Percentiles rank a stretch among this genome's conserved stretches.
These are phyloP conservation scores for Brassica nigra DNA, from an alignment of 345 rosid species.

Conservation along the genomic window DNA sequence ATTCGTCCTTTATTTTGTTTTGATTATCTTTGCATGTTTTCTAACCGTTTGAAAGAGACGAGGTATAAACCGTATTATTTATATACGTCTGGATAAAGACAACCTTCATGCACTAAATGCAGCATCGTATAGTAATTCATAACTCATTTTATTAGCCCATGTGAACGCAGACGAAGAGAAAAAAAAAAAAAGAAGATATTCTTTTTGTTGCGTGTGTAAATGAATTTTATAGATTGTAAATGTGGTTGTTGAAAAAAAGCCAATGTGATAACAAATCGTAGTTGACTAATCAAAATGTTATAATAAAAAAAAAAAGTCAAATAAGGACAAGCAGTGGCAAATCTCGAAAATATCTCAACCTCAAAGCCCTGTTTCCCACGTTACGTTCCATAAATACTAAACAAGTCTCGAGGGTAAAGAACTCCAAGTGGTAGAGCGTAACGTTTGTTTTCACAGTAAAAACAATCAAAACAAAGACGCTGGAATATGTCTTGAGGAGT, in stretches of 20 bases:
- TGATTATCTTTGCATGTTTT: neutral
- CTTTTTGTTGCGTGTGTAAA: neutral
- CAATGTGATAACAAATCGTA: constrained; percentile 9
- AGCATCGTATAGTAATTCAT: neutral
- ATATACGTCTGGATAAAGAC: neutral
- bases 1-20: neutral
- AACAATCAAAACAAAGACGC: neutral
- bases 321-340: constrained; percentile 39
- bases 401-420: constrained; percentile 1
- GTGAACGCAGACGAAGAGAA: constrained; percentile 21
- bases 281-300: constrained; percentile 19
- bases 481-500: constrained; percentile 6
- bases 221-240: neutral
- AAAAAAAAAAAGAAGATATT: neutral
- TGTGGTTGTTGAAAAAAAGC: constrained; percentile 18
- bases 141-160: neutral
- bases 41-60: neutral
- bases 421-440: constrained; percentile 4
- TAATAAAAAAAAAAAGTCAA: constrained; percentile 26
- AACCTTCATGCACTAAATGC: neutral
- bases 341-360: constrained; percentile 28
- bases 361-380: constrained; percentile 22
- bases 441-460: constrained; percentile 4
- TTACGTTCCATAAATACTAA: constrained; percentile 8
- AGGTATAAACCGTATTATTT: neutral